phyloP scores from a whole-genome alignment of 2,329 filamentous ascomycete species.

The Cordyceps cicadae region DNA sequence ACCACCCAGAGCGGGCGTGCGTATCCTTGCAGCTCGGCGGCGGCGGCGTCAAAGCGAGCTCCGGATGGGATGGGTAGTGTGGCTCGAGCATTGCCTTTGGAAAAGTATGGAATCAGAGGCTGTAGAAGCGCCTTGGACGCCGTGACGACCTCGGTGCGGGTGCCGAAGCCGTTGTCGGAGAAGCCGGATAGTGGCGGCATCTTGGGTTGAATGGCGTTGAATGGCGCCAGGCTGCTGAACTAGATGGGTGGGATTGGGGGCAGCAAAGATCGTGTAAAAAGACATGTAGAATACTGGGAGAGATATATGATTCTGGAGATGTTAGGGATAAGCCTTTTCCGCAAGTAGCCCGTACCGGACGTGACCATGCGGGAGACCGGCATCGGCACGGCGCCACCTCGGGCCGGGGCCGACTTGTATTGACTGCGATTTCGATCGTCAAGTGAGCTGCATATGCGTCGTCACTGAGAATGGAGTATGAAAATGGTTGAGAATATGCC shows the following conservation, averaged over 20 bases:
- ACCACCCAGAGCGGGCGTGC: slow-evolving; percentile 31
- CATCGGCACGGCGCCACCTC: neutral
- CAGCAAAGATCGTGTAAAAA: neutral
- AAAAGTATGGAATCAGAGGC: slow-evolving; percentile 27
- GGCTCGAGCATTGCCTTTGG: slow-evolving; percentile 26
- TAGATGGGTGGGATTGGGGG: neutral
- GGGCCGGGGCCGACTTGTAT: neutral
- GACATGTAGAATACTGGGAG: too few relatives aligned
- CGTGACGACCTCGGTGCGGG: slow-evolving; percentile 26
- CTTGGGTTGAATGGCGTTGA: neutral
- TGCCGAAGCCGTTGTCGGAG: slow-evolving; percentile 31
- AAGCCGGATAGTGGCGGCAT: slow-evolving; percentile 34
- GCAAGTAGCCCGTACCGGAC: neutral
- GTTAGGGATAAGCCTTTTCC: neutral
- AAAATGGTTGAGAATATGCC: neutral
- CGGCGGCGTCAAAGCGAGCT: slow-evolving; percentile 34
- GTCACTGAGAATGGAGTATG: neutral
- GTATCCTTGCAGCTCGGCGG: slow-evolving; percentile 39
- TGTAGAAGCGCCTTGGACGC: slow-evolving; percentile 27
- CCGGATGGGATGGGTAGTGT: slow-evolving; percentile 29
- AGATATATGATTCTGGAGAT: too few relatives aligned
- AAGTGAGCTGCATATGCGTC: neutral
- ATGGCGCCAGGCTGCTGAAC: too few relatives aligned
- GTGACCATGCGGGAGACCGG: neutral
- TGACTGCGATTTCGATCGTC: neutral